Conservation (phyloP, 2,329 filamentous ascomycete species). For the Zarea fungicola region DNA sequence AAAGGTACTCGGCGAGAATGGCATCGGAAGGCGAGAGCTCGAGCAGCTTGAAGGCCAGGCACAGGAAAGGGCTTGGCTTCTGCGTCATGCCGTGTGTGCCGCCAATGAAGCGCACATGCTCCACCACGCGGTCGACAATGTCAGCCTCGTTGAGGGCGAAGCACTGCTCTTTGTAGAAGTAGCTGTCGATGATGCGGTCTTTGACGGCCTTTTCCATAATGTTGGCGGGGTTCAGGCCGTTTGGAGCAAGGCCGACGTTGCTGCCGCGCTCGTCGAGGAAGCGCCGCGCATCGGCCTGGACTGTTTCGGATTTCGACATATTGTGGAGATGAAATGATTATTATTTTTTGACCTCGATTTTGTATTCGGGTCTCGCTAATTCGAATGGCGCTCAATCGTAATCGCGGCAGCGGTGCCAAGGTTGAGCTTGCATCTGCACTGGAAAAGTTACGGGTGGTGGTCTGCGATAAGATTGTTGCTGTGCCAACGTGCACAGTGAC, state of each 20-base stretch:
- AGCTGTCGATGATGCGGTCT: constrained; percentile 90
- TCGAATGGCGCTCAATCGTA: constrained; percentile 4
- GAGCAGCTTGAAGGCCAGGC: constrained; percentile 88
- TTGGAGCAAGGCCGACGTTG: constrained; percentile 66
- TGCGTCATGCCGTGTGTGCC: constrained; percentile 82
- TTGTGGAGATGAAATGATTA: background rate
- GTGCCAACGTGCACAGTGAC: constrained; percentile 27
- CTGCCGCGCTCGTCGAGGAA: constrained; percentile 91
- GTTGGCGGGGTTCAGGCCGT: constrained; percentile 89
- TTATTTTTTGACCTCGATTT: background rate
- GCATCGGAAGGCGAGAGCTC: constrained; percentile 78
- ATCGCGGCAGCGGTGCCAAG: background rate
- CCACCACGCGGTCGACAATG: constrained; percentile 83
- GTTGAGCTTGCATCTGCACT: constrained; percentile 9
- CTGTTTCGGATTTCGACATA: constrained; percentile 45
- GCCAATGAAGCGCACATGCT: constrained; percentile 75
- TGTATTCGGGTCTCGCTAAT: constrained; percentile 8
- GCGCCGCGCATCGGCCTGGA: constrained; percentile 70
- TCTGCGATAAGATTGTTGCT: constrained; percentile 43
- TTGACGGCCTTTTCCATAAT: constrained; percentile 94
- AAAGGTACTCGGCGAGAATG: constrained; percentile 74
- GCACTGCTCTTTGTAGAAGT: constrained; percentile 99
- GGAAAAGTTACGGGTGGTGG: constrained; percentile 13
- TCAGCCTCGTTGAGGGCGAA: constrained; percentile 85
- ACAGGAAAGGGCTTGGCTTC: constrained; percentile 87